A percentile compares a stretch with the other conserved stretches of the same genome.
Evolutionary conservation across 495 filamentous ascomycete species (phyloP).

Genomic region (Penicillium canescens): DNA sequence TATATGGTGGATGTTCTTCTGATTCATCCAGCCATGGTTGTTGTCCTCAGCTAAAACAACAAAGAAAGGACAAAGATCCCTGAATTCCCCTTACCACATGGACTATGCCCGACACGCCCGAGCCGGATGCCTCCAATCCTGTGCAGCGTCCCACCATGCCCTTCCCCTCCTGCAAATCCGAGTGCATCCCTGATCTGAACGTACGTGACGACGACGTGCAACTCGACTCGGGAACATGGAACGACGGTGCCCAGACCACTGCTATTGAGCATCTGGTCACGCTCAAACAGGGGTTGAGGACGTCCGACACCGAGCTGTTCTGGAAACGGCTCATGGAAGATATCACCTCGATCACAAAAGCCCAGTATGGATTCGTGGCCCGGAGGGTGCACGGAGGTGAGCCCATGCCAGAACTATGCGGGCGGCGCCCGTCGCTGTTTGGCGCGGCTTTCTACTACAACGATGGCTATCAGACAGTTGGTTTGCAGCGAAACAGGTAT

Average conservation of each 20-base stretch:
- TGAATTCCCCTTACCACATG: conserved; percentile 18
- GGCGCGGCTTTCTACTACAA: conserved; percentile 70
- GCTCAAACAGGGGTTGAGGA: conserved; percentile 60
- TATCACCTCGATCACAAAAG: conserved; percentile 60
- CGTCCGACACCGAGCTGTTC: conserved; percentile 59
- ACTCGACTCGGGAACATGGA: conserved; percentile 50
- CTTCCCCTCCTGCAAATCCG: conserved; percentile 40
- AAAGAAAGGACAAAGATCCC: conserved; percentile 6
- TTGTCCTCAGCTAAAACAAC: conserved; percentile 19
- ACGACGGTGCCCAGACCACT: conserved; percentile 55
- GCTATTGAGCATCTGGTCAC: conserved; percentile 62
- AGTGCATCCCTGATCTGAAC: conserved; percentile 46
- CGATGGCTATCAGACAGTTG: conserved; percentile 56
- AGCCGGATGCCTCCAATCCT: conserved; percentile 37
- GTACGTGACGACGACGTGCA: conserved; percentile 49
- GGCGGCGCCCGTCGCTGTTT: conserved; percentile 59
- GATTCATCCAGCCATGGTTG: conserved; percentile 33
- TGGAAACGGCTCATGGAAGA: conserved; percentile 69
- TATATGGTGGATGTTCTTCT: conserved; percentile 6
- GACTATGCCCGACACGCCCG: conserved; percentile 41
- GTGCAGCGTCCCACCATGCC: conserved; percentile 29
- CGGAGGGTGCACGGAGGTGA: conserved; percentile 65
- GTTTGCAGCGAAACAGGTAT: conserved; percentile 61
- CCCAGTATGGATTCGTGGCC: conserved; percentile 73
- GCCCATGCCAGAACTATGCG: conserved; percentile 36